Evolutionary conservation across 805 yeast genomes (phyloP).

Genomic region (Saturnispora silvae): DNA sequence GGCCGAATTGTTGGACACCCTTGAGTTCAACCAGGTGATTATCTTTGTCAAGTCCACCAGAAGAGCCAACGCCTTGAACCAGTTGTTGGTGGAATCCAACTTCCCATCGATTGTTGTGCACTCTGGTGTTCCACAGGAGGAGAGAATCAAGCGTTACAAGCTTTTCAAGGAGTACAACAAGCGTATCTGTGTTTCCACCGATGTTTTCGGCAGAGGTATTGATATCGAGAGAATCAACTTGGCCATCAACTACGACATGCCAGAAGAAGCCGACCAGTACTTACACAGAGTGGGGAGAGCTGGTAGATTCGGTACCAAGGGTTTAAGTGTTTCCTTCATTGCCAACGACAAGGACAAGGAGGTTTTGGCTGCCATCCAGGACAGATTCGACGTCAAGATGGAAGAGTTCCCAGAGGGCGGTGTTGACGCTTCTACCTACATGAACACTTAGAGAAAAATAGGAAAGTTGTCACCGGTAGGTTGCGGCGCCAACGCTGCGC

Average conservation of each 20-base stretch:
- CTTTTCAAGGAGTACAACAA: conserved; percentile 95
- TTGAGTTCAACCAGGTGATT: conserved; percentile 96
- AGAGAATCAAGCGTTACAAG: conserved; percentile 94
- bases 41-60: conserved; percentile 86
- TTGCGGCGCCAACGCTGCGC: too few relatives aligned
- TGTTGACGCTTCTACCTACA: conserved; percentile 93
- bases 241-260: conserved; percentile 96
- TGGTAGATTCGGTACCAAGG: conserved; percentile 99
- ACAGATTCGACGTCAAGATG: conserved; percentile 92
- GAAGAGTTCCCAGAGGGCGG: conserved; percentile 96
- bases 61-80: conserved; percentile 88
- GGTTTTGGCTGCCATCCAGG: conserved; percentile 86
- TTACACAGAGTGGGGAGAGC: conserved; percentile 99
- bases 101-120: conserved; percentile 98
- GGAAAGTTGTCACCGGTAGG: too few relatives aligned
- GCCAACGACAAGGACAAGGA: conserved; percentile 80
- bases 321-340: conserved; percentile 88
- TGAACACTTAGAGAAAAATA: conserved; percentile 80
- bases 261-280: conserved; percentile 94
- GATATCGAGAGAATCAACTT: conserved; percentile 97
- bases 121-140: conserved; percentile 92
- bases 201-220: conserved; percentile 98
- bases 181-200: conserved; percentile 97
- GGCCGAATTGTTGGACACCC: conserved; percentile 82
- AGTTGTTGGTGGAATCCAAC: conserved; percentile 78